A percentile compares a stretch with the other conserved stretches of the same genome.
phyloP scores from a whole-genome alignment of 352 stramenopile species.

The Blastocystis sp. region DNA sequence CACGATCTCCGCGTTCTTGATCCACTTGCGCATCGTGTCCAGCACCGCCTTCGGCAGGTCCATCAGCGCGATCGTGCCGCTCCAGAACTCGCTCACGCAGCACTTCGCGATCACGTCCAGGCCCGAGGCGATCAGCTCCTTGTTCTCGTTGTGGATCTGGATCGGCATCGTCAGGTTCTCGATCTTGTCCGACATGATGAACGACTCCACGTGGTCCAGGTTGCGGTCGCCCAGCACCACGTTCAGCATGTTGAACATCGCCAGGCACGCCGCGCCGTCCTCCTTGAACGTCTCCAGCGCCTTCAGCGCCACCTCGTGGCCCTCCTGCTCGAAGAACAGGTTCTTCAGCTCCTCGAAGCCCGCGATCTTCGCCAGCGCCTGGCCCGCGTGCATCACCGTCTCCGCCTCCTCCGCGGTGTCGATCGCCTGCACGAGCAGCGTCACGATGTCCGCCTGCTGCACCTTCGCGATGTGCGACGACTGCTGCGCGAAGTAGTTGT shows the following conservation, averaged over 20 bases:
- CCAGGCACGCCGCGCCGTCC: slow-evolving; percentile 6
- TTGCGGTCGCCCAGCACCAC: slow-evolving; percentile 52
- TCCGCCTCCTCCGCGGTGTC: slow-evolving; percentile 9
- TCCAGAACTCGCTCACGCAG: slow-evolving; percentile 33
- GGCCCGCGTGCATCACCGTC: slow-evolving; percentile 41
- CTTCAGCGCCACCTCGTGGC: slow-evolving; percentile 5
- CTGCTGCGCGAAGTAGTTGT: slow-evolving; percentile 65
- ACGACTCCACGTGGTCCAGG: slow-evolving; percentile 1
- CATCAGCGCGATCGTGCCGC: background rate
- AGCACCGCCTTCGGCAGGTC: slow-evolving; percentile 45
- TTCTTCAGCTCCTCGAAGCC: slow-evolving; percentile 13
- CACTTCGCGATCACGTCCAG: slow-evolving; percentile 52
- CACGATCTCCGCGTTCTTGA: slow-evolving; percentile 1
- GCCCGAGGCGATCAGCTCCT: slow-evolving; percentile 28
- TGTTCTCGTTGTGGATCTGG: slow-evolving; percentile 24
- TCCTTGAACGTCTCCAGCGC: slow-evolving; percentile 7
- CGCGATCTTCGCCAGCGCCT: slow-evolving; percentile 19
- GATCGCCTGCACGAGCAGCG: slow-evolving; percentile 14
- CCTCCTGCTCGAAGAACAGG: slow-evolving; percentile 40
- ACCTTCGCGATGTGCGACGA: slow-evolving; percentile 41
- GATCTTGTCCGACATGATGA: slow-evolving; percentile 20
- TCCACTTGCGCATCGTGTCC: slow-evolving; percentile 42
- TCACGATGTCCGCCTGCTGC: slow-evolving; percentile 54
- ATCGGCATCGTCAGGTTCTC: slow-evolving; percentile 50
- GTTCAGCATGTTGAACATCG: slow-evolving; percentile 57